Conservation (phyloP, 441 rosid species). For the Mallotus repandus region DNA sequence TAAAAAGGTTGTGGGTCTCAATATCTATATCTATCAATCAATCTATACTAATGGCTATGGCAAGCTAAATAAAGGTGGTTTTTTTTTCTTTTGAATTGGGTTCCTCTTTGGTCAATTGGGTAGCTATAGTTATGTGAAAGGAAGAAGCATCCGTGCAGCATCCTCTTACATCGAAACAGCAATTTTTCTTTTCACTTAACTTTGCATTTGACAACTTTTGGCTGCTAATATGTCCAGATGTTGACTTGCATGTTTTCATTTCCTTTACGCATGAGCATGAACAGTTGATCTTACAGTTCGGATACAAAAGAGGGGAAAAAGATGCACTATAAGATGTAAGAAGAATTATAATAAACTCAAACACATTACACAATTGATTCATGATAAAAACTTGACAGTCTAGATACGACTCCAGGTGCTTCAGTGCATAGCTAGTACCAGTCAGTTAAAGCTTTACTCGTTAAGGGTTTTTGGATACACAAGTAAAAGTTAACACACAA, state of each 20-base stretch:
- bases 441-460: too few relatives aligned
- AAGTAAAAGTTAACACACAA: too few relatives aligned
- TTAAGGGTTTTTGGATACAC: too few relatives aligned
- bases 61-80: background rate
- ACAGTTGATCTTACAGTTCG: background rate
- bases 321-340: too few relatives aligned
- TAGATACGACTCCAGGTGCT: too few relatives aligned
- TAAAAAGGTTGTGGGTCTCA: slow-evolving; percentile 4
- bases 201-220: slow-evolving; percentile 32
- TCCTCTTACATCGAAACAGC: slow-evolving; percentile 33
- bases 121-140: too few relatives aligned
- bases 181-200: slow-evolving; percentile 19
- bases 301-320: too few relatives aligned
- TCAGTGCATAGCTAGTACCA: too few relatives aligned
- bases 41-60: background rate
- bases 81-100: background rate
- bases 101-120: slow-evolving; percentile 26
- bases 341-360: too few relatives aligned
- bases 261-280: slow-evolving; percentile 31
- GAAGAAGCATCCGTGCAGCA: slow-evolving; percentile 32
- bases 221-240: slow-evolving; percentile 21
- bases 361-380: too few relatives aligned
- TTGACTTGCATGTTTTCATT: slow-evolving; percentile 37
- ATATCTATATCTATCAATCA: background rate
- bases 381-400: too few relatives aligned